A percentile compares a stretch with the other conserved stretches of the same genome.
Evolutionary conservation across 1,284 basidiomycete genomes (phyloP).

Genomic region (Entoloma clypeatum): DNA sequence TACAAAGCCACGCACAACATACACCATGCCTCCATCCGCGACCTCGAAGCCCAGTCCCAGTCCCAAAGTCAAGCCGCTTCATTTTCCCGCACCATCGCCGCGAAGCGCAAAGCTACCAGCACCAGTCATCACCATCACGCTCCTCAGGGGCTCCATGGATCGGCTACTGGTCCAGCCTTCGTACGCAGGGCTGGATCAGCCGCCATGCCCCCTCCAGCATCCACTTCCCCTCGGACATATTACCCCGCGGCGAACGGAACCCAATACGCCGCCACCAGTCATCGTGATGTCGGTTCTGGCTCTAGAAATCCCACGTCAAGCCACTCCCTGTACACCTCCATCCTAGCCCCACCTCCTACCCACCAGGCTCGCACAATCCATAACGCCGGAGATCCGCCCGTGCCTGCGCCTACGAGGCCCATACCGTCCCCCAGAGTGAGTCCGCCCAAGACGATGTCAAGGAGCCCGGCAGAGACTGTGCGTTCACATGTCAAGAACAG

Average conservation of each 20-base stretch:
- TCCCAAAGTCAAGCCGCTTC: constrained; percentile 37
- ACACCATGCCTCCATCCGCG: constrained; percentile 57
- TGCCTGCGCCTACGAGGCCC: constrained; percentile 48
- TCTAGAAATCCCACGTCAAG: constrained; percentile 30
- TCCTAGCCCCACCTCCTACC: constrained; percentile 67
- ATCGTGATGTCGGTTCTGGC: constrained; percentile 25
- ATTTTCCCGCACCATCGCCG: constrained; percentile 48
- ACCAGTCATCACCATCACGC: constrained; percentile 49
- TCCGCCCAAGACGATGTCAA: constrained; percentile 30
- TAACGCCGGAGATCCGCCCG: constrained; percentile 66
- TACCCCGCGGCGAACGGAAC: constrained; percentile 35
- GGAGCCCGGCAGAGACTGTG: constrained; percentile 44
- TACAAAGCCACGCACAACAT: constrained; percentile 76
- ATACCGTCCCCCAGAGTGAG: constrained; percentile 38
- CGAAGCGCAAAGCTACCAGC: constrained; percentile 51
- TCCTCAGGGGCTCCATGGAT: constrained; percentile 39
- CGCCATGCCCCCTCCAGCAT: constrained; percentile 49
- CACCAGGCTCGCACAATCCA: constrained; percentile 73
- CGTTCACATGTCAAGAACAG: constrained; percentile 38
- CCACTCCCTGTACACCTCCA: constrained; percentile 66
- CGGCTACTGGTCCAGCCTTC: constrained; percentile 27
- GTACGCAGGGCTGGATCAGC: constrained; percentile 35
- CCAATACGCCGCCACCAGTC: constrained; percentile 25
- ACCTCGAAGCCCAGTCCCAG: constrained; percentile 60
- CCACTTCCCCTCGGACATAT: constrained; percentile 38